These are phyloP conservation scores for Anacardium occidentale DNA, from an alignment of 345 rosid genomes.

Conservation along the genomic window DNA sequence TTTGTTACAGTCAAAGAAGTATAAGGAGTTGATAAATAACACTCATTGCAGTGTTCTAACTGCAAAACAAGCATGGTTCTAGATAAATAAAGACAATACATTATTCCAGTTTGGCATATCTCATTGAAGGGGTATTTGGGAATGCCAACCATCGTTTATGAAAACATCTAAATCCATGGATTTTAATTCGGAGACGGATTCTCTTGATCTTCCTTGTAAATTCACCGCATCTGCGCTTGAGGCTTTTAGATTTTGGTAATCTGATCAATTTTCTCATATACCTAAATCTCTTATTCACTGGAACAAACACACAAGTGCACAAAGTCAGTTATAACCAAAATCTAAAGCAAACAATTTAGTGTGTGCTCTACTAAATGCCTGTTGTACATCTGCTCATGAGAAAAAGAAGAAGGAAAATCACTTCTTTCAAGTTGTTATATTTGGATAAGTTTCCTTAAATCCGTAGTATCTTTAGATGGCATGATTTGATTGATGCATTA, in stretches of 20 bases:
- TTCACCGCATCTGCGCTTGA: conserved; percentile 46
- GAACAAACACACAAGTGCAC: conserved; percentile 7
- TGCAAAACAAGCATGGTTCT: background rate
- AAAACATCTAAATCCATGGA: conserved; percentile 60
- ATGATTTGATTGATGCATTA: conserved; percentile 9
- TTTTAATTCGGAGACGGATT: conserved; percentile 58
- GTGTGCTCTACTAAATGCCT: conserved; percentile 8
- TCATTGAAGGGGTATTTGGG: conserved; percentile 50
- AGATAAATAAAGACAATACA: background rate
- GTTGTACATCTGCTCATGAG: background rate
- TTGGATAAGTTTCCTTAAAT: background rate
- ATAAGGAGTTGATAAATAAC: conserved; percentile 8
- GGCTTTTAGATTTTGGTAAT: conserved; percentile 37
- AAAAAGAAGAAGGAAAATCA: background rate
- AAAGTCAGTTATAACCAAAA: background rate
- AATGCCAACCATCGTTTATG: conserved; percentile 49
- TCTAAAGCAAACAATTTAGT: background rate
- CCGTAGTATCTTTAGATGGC: background rate
- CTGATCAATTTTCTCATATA: conserved; percentile 37
- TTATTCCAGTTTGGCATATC: conserved; percentile 51
- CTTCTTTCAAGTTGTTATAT: background rate
- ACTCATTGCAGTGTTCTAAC: background rate
- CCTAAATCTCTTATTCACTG: conserved; percentile 42
- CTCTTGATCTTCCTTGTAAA: conserved; percentile 52
- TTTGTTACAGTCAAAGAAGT: background rate